A percentile compares a stretch with the other conserved stretches of the same genome.
Evolutionary conservation across 202 grass and related monocot genomes (phyloP).

Genomic region (Zizania palustris): DNA sequence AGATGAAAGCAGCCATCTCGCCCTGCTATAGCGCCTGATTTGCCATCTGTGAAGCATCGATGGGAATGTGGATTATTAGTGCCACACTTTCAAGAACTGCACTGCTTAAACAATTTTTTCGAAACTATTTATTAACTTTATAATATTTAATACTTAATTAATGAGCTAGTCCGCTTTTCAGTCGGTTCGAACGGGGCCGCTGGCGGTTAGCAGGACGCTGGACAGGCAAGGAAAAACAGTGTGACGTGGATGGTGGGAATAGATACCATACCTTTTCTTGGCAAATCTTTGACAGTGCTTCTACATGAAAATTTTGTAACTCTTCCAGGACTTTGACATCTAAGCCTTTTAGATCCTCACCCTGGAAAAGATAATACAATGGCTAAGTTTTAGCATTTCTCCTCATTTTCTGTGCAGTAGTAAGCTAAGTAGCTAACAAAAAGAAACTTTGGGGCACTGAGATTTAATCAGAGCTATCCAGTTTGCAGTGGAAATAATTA

Average conservation of each 20-base stretch:
- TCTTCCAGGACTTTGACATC: slow-evolving; percentile 77
- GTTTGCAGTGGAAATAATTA: background rate
- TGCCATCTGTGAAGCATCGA: slow-evolving; percentile 54
- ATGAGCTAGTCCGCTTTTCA: no score
- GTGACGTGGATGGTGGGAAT: slow-evolving; percentile 7
- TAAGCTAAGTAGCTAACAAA: slow-evolving; percentile 25
- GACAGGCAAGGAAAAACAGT: background rate
- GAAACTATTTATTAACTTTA: no score
- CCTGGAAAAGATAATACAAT: slow-evolving; percentile 50
- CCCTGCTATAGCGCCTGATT: slow-evolving; percentile 51
- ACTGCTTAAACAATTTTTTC: no score
- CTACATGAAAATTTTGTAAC: slow-evolving; percentile 87
- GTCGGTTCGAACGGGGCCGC: no score
- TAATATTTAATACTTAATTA: no score
- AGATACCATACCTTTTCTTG: slow-evolving; percentile 77
- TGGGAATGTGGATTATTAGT: background rate
- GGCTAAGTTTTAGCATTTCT: background rate
- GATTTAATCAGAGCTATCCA: background rate
- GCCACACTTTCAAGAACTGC: no score
- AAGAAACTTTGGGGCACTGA: background rate
- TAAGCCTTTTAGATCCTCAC: slow-evolving; percentile 76
- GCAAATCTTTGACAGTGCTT: slow-evolving; percentile 86
- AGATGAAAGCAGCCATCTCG: background rate
- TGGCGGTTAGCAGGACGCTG: background rate
- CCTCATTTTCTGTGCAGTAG: background rate